Evolutionary conservation across 805 yeast species (phyloP).

Genomic region (Ogataea thermomethanolica): DNA sequence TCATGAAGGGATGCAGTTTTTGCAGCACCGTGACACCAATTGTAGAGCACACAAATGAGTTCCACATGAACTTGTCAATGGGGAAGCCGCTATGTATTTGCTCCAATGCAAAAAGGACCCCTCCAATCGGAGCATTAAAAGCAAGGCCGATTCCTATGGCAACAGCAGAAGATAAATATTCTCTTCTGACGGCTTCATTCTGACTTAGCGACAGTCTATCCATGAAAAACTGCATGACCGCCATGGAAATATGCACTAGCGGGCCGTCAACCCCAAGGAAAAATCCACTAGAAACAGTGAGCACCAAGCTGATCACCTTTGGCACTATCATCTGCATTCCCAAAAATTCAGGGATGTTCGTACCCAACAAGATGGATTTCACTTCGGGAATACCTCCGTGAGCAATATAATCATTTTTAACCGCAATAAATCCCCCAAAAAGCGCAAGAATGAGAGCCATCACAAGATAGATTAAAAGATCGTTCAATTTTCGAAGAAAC

Average conservation of each 20-base stretch:
- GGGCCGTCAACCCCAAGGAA: constrained; percentile 91
- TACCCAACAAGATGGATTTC: constrained; percentile 64
- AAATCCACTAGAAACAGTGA: constrained; percentile 71
- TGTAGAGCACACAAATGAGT: constrained; percentile 76
- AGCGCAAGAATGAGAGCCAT: constrained; percentile 39
- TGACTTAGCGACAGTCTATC: constrained; percentile 21
- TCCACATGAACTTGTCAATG: constrained; percentile 72
- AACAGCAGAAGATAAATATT: constrained; percentile 66
- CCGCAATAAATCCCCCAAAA: constrained; percentile 34
- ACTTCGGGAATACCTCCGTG: constrained; percentile 74
- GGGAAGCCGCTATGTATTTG: constrained; percentile 61
- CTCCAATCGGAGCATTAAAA: constrained; percentile 85
- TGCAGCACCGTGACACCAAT: constrained; percentile 62
- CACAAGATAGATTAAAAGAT: constrained; percentile 37
- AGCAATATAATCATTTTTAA: constrained; percentile 36
- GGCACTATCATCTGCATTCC: constrained; percentile 47
- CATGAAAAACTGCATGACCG: constrained; percentile 43
- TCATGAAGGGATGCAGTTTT: constrained; percentile 46
- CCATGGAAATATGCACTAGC: constrained; percentile 71
- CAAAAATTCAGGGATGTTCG: constrained; percentile 51
- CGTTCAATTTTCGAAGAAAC: constrained; percentile 20
- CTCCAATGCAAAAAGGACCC: constrained; percentile 75
- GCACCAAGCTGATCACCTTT: constrained; percentile 55
- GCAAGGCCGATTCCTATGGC: constrained; percentile 86
- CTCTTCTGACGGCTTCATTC: constrained; percentile 63